Evolutionary conservation across 192 early-diverging fungal species (phyloP).

Genomic region (Gamsiella multidivaricata): DNA sequence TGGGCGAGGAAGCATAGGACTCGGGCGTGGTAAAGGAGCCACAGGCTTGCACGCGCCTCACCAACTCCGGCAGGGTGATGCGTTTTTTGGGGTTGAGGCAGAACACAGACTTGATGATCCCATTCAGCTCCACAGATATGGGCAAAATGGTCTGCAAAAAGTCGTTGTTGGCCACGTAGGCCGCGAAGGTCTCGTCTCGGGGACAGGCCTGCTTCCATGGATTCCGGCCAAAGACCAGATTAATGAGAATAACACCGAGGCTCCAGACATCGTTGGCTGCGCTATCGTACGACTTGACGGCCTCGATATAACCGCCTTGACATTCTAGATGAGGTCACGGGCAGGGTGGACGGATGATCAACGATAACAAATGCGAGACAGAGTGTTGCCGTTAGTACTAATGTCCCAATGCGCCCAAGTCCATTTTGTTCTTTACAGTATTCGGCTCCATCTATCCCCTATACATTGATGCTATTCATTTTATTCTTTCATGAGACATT

Average conservation of each 20-base stretch:
- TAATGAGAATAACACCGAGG: constrained; percentile 93
- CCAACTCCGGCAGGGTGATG: constrained; percentile 56
- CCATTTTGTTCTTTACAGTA: not conserved
- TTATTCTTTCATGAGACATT: no score
- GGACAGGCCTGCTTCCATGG: constrained; percentile 80
- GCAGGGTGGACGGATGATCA: not conserved
- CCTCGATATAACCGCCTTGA: constrained; percentile 74
- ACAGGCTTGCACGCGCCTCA: constrained; percentile 56
- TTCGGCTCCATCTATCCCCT: not conserved
- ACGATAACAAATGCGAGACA: constrained; percentile 12
- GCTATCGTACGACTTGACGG: constrained; percentile 68
- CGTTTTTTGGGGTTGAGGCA: constrained; percentile 58
- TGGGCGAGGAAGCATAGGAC: not conserved
- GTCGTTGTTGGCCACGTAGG: constrained; percentile 62
- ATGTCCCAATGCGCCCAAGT: not conserved
- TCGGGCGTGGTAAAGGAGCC: constrained; percentile 57
- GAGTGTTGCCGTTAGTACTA: not conserved
- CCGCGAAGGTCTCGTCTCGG: constrained; percentile 66
- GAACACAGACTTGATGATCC: constrained; percentile 61
- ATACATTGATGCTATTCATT: no score
- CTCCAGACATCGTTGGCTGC: constrained; percentile 89
- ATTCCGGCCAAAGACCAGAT: constrained; percentile 80
- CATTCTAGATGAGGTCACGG: constrained; percentile 62
- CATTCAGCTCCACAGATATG: constrained; percentile 70
- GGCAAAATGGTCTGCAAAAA: constrained; percentile 72